Percentiles rank a stretch among this genome's conserved stretches.
phyloP scores from a whole-genome alignment of 2,329 filamentous ascomycete genomes.

The Botrytis pseudocinerea region DNA sequence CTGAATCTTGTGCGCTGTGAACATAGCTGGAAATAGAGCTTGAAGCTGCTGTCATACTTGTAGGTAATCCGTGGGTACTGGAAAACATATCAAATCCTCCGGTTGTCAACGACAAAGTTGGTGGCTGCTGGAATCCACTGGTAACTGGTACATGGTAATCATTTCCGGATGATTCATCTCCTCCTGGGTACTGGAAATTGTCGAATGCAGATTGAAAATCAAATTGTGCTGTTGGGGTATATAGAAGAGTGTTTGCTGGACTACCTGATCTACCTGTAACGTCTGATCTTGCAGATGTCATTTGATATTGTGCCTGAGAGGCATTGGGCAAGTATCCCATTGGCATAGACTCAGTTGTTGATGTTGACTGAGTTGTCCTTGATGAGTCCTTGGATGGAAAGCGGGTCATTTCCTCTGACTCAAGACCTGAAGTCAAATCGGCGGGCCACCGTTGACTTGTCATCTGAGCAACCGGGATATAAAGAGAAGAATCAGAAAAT shows the following conservation, averaged over 20 bases:
- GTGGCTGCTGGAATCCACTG: constrained; percentile 28
- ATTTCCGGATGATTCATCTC: constrained; percentile 34
- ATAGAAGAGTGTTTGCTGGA: constrained; percentile 36
- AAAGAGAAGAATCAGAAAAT: constrained; percentile 37
- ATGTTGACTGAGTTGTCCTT: constrained; percentile 33
- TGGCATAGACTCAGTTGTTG: constrained; percentile 35
- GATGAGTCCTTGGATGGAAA: constrained; percentile 39
- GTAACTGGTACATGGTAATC: constrained; percentile 35
- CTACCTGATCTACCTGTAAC: constrained; percentile 39
- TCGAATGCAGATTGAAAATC: constrained; percentile 36
- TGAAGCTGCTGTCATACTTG: constrained; percentile 29
- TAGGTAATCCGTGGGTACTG: constrained; percentile 27
- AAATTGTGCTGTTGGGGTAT: constrained; percentile 37
- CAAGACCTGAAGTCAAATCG: constrained; percentile 33
- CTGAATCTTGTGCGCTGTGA: constrained; percentile 28
- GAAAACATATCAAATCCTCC: constrained; percentile 33
- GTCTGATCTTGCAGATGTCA: constrained; percentile 40
- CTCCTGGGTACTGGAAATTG: constrained; percentile 34
- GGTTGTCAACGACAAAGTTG: constrained; percentile 30
- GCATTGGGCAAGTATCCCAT: constrained; percentile 35
- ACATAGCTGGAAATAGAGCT: constrained; percentile 30
- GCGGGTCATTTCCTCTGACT: constrained; percentile 37
- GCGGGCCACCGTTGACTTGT: constrained; percentile 35
- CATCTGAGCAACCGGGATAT: constrained; percentile 33
- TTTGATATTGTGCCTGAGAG: constrained; percentile 39